Evolutionary conservation across 2,329 filamentous ascomycete species (phyloP), one percentile per base, ranked within the genome.

Genomic region (Nemania abortiva): DNA sequence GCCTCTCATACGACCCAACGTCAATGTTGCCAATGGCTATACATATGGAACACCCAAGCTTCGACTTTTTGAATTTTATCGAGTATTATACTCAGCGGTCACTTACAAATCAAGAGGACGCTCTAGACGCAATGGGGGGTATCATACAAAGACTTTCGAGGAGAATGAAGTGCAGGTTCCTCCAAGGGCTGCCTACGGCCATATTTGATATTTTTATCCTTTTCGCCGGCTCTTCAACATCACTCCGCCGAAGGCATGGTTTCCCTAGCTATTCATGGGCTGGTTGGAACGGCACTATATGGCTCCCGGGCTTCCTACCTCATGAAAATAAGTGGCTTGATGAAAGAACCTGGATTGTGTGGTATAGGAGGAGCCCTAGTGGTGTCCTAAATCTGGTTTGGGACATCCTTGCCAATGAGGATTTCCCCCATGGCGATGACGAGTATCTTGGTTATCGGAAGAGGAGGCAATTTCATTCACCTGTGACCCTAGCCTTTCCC

Each of bases 261-360:
- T 53, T 53, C 15, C 24, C 50, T 24, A 53, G 50, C 27, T 53
- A 53, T n/a, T 53, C 50, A 31, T 31, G 50, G 50, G 27, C 50
- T 11, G 50, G 50, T 2, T 53, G 50, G 50, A 53, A 31, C 10
- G 50, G 50, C 20, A 29, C 24, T 27, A 22, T 52, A 13, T 6
- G 49, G 2, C 3, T 24, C 6, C 20, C n/a, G n/a, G n/a, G 15
- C 15, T n/a, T 53, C 6, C 10, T 27, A 24, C n/a, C n/a, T n/a
- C n/a, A 18, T 11, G 4, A n/a, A 31, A 53, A 53, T 7, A 10
- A 4, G 9, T 53, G 50, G 50, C 50, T 53, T 53, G 13, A 31
- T 53, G 7, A 24, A 7, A 15, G 22, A 9, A 53, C 50, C 27
- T 53, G 50, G 50, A 53, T 53, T 31, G 27, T 53, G 31, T 53